Conservation (phyloP, 352 stramenopile species). For the Aphanomyces cochlioides region DNA sequence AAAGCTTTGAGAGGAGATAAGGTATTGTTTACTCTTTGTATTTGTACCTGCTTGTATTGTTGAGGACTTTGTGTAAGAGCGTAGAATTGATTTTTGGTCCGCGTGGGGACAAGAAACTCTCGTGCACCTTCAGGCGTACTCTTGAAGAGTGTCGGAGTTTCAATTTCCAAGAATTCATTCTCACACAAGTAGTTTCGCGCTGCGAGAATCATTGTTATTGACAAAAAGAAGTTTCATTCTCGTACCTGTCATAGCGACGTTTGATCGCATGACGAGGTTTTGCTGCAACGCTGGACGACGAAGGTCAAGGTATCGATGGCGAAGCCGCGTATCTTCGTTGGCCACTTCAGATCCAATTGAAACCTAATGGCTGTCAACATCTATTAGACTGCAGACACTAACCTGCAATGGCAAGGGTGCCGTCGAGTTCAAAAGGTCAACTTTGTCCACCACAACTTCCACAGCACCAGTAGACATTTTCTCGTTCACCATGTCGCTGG, state of each 20-base stretch:
- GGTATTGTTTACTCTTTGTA: not conserved
- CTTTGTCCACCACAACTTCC: constrained; percentile 63
- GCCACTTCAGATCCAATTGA: constrained; percentile 49
- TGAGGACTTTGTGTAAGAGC: constrained; percentile 87
- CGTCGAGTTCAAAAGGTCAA: constrained; percentile 61
- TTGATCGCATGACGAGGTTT: constrained; percentile 72
- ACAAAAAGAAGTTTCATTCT: not conserved
- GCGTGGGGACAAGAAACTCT: constrained; percentile 82
- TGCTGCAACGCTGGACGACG: constrained; percentile 66
- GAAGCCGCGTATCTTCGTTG: constrained; percentile 71
- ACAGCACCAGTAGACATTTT: constrained; percentile 67
- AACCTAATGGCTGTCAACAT: constrained; percentile 33
- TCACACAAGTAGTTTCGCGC: constrained; percentile 71
- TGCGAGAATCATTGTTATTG: not conserved
- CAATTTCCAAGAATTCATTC: constrained; percentile 75
- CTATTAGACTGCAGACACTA: not conserved
- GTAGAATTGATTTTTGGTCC: constrained; percentile 70
- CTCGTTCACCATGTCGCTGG: constrained; percentile 62
- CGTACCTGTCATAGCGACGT: constrained; percentile 46
- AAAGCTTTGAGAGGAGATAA: constrained; percentile 33
- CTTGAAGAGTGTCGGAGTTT: constrained; percentile 87
- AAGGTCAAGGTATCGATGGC: constrained; percentile 78
- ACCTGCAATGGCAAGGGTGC: constrained; percentile 54
- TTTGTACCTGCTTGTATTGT: constrained; percentile 82
- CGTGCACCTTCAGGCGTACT: constrained; percentile 80